Base-by-base conservation (phyloP, 441 rosid species). In the Codiaeum variegatum region DNA sequence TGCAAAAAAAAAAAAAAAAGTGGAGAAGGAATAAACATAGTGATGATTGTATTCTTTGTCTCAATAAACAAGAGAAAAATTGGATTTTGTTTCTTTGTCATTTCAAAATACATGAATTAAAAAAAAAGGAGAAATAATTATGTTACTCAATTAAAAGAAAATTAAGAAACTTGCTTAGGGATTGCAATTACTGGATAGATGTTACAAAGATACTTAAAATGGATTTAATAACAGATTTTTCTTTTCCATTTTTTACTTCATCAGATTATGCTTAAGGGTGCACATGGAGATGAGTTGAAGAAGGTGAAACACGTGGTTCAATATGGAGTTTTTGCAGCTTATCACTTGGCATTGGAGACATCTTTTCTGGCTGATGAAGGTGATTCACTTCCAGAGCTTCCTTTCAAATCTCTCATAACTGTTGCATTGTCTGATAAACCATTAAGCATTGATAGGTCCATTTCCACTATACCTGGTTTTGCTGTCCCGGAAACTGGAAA, bases 291-390 rank as follows among this genome's bases (percentile, higher is more conserved):
- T 26, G 96, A 95, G 72, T 75, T 95, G 88, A 95, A 91, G 88
- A 95, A 93, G 81, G 91, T 95, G 73, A 95, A 95, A 81, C 92
- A 89, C 77, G 97, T 95, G 51, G 87, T 91, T 73, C 97, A 93
- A 47, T 92, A 90, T 85, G 99, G 98, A 78, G 86, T 92, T 78
- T 95, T 95, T 79, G 99, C 99, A 62, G 99, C 99, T 60, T 92
- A 95, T 83, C 99, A 95, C 79, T 80, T 95, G 88, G 98, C 94
- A 62, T 71, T 88, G 19, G 98, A 92, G 86, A 95, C 98, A 61
- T 95, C 97, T 32, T 95, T 95, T 80, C 92, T 95, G 72, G 98
- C 97, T 51, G 99, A 95, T 75, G 99, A 95, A 85, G 92, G 99
- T 72, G 99, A 98, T 66, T 79, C 93, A 64, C 83, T 88, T 49